A percentile compares a stretch with the other conserved stretches of the same genome.
Conservation (phyloP, 2,329 filamentous ascomycete species). For the Pseudocercospora cruenta region DNA sequence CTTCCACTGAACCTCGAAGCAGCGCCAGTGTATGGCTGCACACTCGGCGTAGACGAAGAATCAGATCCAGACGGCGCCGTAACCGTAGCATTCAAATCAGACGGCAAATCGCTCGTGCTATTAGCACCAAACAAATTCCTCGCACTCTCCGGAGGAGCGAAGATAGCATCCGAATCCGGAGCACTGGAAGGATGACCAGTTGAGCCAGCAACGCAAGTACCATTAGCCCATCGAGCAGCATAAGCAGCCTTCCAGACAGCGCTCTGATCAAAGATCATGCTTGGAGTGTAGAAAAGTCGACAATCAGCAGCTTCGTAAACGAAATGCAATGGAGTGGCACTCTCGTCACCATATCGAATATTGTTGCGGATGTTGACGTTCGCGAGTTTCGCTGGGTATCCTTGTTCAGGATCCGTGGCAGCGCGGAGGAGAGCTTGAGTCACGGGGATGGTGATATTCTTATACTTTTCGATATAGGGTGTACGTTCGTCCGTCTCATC, state of each 20-base stretch:
- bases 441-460: slow-evolving; percentile 3
- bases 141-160: slow-evolving; percentile 3
- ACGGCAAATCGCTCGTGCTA: not conserved
- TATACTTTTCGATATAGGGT: slow-evolving; percentile 8
- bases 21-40: too few relatives aligned
- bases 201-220: slow-evolving; percentile 26
- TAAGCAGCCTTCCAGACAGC: slow-evolving; percentile 45
- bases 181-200: slow-evolving; percentile 25
- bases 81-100: not conserved
- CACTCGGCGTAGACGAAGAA: too few relatives aligned
- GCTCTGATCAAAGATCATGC: slow-evolving; percentile 42
- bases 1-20: too few relatives aligned
- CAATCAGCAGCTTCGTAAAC: slow-evolving; percentile 49
- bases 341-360: slow-evolving; percentile 37
- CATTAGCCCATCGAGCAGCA: slow-evolving; percentile 40
- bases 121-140: slow-evolving; percentile 1
- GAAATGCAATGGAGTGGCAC: slow-evolving; percentile 44
- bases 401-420: slow-evolving; percentile 11
- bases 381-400: slow-evolving; percentile 22
- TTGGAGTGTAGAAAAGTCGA: slow-evolving; percentile 44
- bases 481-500: slow-evolving; percentile 2
- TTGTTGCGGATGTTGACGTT: slow-evolving; percentile 43
- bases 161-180: not conserved
- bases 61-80: not conserved
- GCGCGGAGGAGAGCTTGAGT: slow-evolving; percentile 15